Conservation (phyloP, 2,329 filamentous ascomycete genomes). For the Trichoderma sp. region DNA sequence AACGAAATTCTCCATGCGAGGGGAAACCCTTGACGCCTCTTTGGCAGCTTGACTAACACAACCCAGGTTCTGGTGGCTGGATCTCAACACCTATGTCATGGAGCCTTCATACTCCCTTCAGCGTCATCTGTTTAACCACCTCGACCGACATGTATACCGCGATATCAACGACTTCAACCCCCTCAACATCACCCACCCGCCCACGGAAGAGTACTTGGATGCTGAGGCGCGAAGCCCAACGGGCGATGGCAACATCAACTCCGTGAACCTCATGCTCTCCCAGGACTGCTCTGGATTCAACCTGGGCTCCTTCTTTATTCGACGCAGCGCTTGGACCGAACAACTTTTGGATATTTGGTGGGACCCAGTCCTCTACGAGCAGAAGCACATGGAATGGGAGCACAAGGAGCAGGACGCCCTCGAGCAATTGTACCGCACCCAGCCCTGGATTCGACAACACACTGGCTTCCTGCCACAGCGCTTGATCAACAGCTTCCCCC, state of each 20-base stretch:
- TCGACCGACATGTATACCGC: constrained; percentile 74
- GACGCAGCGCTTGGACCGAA: constrained; percentile 83
- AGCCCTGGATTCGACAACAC: constrained; percentile 89
- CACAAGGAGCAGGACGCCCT: constrained; percentile 98
- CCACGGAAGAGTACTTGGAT: constrained; percentile 72
- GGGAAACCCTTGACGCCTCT: constrained; percentile 5
- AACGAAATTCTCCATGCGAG: background rate
- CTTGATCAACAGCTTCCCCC: constrained; percentile 90
- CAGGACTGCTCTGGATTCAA: constrained; percentile 98
- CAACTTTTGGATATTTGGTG: constrained; percentile 94
- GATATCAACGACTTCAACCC: constrained; percentile 98
- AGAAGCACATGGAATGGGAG: constrained; percentile 98
- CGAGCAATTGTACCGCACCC: constrained; percentile 84
- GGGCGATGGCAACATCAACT: constrained; percentile 73
- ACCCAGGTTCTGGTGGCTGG: constrained; percentile 95
- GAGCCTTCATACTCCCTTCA: constrained; percentile 89
- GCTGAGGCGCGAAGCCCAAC: constrained; percentile 64
- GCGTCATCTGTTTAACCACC: constrained; percentile 79
- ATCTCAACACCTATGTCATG: constrained; percentile 98
- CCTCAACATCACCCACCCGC: constrained; percentile 85
- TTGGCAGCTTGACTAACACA: constrained; percentile 45
- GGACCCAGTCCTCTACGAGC: constrained; percentile 96
- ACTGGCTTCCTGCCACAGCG: constrained; percentile 88
- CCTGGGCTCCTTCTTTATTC: constrained; percentile 89
- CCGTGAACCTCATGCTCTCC: constrained; percentile 82